A percentile compares a stretch with the other conserved stretches of the same genome.
phyloP scores from a whole-genome alignment of 2,329 filamentous ascomycete genomes.

The Colletotrichum destructivum region DNA sequence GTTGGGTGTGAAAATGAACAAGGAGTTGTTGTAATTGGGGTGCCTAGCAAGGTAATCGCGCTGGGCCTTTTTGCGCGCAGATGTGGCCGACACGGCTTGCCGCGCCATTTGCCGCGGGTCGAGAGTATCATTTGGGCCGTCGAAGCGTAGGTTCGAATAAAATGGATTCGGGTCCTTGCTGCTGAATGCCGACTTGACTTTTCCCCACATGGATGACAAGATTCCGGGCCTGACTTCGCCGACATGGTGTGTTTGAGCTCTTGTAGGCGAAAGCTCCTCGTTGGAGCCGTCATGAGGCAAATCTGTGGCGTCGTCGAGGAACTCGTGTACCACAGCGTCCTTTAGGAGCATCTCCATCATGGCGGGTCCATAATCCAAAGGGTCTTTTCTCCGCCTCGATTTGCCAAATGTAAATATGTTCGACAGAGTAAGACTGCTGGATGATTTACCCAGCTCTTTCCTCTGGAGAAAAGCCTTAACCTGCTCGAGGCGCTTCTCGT shows the following conservation, averaged over 20 bases:
- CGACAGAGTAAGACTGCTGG: slow-evolving; percentile 82
- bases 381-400: slow-evolving; percentile 78
- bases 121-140: slow-evolving; percentile 81
- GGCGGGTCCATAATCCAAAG: slow-evolving; percentile 90
- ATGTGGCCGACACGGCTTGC: slow-evolving; percentile 87
- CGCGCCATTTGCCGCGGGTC: slow-evolving; percentile 91
- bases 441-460: slow-evolving; percentile 83
- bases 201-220: slow-evolving; percentile 74
- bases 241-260: slow-evolving; percentile 53
- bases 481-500: slow-evolving; percentile 97
- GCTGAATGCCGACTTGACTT: slow-evolving; percentile 68
- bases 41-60: slow-evolving; percentile 90
- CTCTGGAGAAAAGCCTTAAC: slow-evolving; percentile 95
- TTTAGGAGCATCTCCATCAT: slow-evolving; percentile 97
- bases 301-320: slow-evolving; percentile 82
- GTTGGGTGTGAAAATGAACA: slow-evolving; percentile 86
- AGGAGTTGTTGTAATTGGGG: slow-evolving; percentile 91
- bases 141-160: slow-evolving; percentile 82
- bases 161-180: slow-evolving; percentile 92
- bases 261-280: slow-evolving; percentile 51
- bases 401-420: slow-evolving; percentile 77
- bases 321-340: slow-evolving; percentile 94
- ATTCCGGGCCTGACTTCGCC: slow-evolving; percentile 69
- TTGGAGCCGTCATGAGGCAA: slow-evolving; percentile 55
- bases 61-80: slow-evolving; percentile 88